Evolutionary conservation across 371 early-diverging fungal genomes (phyloP), one percentile per base, ranked within the genome.

Genomic region (Mucor irregularis): DNA sequence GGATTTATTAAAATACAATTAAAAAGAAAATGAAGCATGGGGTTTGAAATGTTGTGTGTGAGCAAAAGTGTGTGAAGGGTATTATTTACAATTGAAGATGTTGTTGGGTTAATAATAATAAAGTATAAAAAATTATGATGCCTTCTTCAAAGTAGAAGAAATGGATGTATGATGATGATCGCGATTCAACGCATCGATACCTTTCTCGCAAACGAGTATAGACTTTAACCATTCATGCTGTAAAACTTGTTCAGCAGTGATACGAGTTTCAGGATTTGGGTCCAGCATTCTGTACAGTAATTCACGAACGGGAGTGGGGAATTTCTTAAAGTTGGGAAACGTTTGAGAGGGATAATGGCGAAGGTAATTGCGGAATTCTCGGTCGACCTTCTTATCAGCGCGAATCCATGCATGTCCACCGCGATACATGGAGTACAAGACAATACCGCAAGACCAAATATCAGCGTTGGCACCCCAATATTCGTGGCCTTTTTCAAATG

Each of bases 391-490:
- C 19, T 78, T 81, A 39, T 64, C 56, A n/a, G 92, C 91, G 7
- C 71, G 73, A 26, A 85, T 72, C 85, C 89, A 92, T 21, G 90
- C 90, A 46, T 90, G 83, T 39, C 87, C 86, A 47, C 85, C 79
- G 61, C 84, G 87, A 37, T 80, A 70, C 86, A 91, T 87, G 28
- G 87, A 83, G 63, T 88, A 88, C 61, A 86, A 83, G 10, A 92
- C 89, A 35, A 92, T 84, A 39, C 90, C 92, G 7, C 83, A 83
- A 1, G 90, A 84, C 92, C 92, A 92, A 33, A 92, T 70, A 53
- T 92, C 92, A 8, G 85, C 85, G 19, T 76, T 67, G 21, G 90
- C 80, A 4, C 87, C 90, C 66, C 90, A 87, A 49, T 89, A 92
- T 33, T 84, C 86, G 49, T 83, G 79, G 21, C 64, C 73, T 11